These are phyloP conservation scores for Taxawa tesnikishii DNA, from an alignment of 2,329 filamentous ascomycete genomes.

Conservation along the genomic window DNA sequence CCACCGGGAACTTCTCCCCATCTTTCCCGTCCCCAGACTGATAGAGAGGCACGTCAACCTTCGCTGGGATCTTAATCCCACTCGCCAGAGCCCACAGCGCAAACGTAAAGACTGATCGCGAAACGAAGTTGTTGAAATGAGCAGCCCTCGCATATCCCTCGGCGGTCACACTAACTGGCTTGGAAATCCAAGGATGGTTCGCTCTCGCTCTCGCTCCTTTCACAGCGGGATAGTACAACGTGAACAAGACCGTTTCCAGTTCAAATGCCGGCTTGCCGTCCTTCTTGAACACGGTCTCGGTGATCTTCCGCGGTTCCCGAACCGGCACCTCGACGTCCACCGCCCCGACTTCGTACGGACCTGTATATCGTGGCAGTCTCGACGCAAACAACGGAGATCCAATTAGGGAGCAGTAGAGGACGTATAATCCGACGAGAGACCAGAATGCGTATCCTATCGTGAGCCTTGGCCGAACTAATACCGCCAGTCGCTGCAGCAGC, in stretches of 20 bases:
- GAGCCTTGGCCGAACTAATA: slow-evolving; percentile 12
- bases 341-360: slow-evolving; percentile 29
- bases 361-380: slow-evolving; percentile 29
- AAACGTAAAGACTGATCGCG: slow-evolving; percentile 26
- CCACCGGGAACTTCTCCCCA: slow-evolving; percentile 25
- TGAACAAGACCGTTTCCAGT: slow-evolving; percentile 31
- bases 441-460: slow-evolving; percentile 10
- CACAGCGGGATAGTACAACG: slow-evolving; percentile 31
- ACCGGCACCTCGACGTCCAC: slow-evolving; percentile 30
- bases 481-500: no score
- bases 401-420: slow-evolving; percentile 24
- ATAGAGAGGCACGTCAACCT: slow-evolving; percentile 28
- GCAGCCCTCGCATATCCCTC: slow-evolving; percentile 32
- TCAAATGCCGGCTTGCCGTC: slow-evolving; percentile 27
- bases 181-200: slow-evolving; percentile 30
- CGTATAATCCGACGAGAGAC: slow-evolving; percentile 11
- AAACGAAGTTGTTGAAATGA: slow-evolving; percentile 22
- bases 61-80: slow-evolving; percentile 28
- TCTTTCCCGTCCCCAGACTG: slow-evolving; percentile 9
- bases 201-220: slow-evolving; percentile 13
- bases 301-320: slow-evolving; percentile 21
- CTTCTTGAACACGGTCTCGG: slow-evolving; percentile 24
- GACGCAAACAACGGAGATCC: slow-evolving; percentile 29
- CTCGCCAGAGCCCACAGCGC: slow-evolving; percentile 29
- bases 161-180: slow-evolving; percentile 28